Base-by-base conservation (phyloP, 768 basidiomycete genomes). In the Leucosporidium yakuticum region DNA sequence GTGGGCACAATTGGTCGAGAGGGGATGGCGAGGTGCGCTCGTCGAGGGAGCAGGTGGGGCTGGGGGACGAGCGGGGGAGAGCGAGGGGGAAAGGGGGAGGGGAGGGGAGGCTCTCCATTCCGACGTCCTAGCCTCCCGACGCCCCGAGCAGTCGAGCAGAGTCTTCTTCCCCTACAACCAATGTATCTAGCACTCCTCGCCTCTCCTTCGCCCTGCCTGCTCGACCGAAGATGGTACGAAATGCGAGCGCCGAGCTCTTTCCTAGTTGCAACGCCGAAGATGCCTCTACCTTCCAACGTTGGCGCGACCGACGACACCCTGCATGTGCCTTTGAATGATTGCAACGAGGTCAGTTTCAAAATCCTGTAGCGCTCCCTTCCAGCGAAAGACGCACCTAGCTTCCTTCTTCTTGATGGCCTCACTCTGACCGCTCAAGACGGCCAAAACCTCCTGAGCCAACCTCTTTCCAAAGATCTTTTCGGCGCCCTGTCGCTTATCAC, bases 361-460 rank as follows among this genome's bases (percentile, higher is more conserved):
- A 63, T 89, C 89, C 34, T 87, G 83, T 83, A 88, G 87, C 2
- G 88, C 91, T 63, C 84, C 74, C 72, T 81, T 84, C 75, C 92
- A 91, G 3, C 27, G 23, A 53, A 51, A n/a, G n/a, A 44, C 39
- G 39, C 39, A 44, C 39, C 83, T 74, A 57, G 84, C 82, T 69
- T 81, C 80, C 78, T 90, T 88, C 77, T 83, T 83, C 60, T 81
- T 82, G 66, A 90, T 76, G 39, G 85, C 87, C 23, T 80, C 76
- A 48, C 80, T 79, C 54, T 84, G 85, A 6, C 83, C 82, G 23
- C 85, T 85, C 73, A 87, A 81, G 25, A 90, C 84, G 0, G 81
- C 83, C 54, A 96, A 81, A 39, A 93, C 80, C 80, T 95, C 91
- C 76, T 85, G 82, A 36, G 91, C 91, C 68, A 95, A 77, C 67